Percentiles rank a stretch among this genome's conserved stretches.
Evolutionary conservation across 2,329 filamentous ascomycete species (phyloP).

Genomic region (Phialophora macrospora): DNA sequence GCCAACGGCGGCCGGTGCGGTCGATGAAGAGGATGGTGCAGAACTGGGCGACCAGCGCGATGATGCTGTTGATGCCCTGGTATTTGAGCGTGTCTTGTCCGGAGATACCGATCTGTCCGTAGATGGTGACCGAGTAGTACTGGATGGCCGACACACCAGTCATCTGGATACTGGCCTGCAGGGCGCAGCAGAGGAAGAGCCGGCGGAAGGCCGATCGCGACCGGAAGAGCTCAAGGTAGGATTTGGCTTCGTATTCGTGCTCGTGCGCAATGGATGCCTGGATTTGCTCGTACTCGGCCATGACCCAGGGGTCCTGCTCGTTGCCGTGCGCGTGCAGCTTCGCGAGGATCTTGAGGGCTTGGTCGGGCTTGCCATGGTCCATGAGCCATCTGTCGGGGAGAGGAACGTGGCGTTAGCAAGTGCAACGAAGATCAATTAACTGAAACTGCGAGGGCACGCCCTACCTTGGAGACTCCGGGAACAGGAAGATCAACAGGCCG

Average conservation of each 20-base stretch:
- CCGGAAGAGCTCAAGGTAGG: constrained; percentile 70
- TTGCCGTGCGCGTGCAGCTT: constrained; percentile 72
- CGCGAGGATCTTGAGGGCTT: constrained; percentile 70
- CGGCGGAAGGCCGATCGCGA: constrained; percentile 71
- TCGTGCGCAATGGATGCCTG: constrained; percentile 69
- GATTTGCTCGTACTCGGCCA: constrained; percentile 73
- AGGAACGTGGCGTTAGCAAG: constrained; percentile 57
- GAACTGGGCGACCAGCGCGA: constrained; percentile 71
- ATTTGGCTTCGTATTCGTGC: constrained; percentile 71
- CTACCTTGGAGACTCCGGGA: constrained; percentile 63
- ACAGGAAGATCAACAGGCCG: constrained; percentile 69
- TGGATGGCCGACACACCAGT: constrained; percentile 76
- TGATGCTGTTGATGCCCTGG: constrained; percentile 74
- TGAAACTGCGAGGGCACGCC: constrained; percentile 31
- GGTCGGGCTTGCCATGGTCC: constrained; percentile 67
- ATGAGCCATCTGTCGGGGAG: constrained; percentile 65
- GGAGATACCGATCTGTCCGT: constrained; percentile 70
- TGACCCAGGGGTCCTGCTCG: constrained; percentile 69
- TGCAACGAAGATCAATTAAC: constrained; percentile 32
- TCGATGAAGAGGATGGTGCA: constrained; percentile 70
- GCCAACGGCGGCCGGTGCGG: constrained; percentile 70
- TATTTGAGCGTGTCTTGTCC: constrained; percentile 71
- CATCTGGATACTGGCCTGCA: constrained; percentile 77
- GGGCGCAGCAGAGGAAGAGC: constrained; percentile 69
- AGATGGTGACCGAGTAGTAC: constrained; percentile 72